These are phyloP conservation scores for Geosiphon pyriformis DNA, from an alignment of 192 early-diverging fungal genomes.

Conservation along the genomic window DNA sequence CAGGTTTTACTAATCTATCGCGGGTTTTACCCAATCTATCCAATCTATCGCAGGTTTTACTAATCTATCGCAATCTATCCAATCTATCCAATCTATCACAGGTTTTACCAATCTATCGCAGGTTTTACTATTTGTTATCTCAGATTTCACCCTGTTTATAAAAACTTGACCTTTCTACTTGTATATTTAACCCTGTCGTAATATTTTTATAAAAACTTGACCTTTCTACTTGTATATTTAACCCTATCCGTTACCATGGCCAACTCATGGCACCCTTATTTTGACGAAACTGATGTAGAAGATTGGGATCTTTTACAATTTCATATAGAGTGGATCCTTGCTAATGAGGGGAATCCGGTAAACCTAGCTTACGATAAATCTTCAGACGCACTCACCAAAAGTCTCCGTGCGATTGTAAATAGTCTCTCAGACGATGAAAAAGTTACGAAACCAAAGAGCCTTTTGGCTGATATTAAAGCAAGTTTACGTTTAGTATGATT, in stretches of 20 bases:
- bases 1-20: too few species aligned
- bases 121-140: too few species aligned
- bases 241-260: constrained; percentile 10
- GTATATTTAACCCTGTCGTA: too few species aligned
- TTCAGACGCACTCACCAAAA: background rate
- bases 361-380: constrained; percentile 6
- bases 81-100: too few species aligned
- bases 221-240: too few species aligned
- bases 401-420: background rate
- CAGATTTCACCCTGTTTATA: too few species aligned
- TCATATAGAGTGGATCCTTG: constrained; percentile 6
- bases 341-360: background rate
- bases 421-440: background rate
- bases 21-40: too few species aligned
- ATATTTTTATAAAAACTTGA: too few species aligned
- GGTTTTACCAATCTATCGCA: too few species aligned
- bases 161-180: too few species aligned
- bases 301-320: constrained; percentile 5
- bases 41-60: too few species aligned
- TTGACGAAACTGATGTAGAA: constrained; percentile 5
- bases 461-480: constrained; percentile 3
- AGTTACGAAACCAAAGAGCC: background rate
- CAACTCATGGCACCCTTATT: constrained; percentile 7
- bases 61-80: too few species aligned
- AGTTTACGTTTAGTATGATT: constrained; percentile 14